These are phyloP conservation scores for Lathyrus tuberosus DNA, from an alignment of 306 rosid genomes.

Conservation along the genomic window DNA sequence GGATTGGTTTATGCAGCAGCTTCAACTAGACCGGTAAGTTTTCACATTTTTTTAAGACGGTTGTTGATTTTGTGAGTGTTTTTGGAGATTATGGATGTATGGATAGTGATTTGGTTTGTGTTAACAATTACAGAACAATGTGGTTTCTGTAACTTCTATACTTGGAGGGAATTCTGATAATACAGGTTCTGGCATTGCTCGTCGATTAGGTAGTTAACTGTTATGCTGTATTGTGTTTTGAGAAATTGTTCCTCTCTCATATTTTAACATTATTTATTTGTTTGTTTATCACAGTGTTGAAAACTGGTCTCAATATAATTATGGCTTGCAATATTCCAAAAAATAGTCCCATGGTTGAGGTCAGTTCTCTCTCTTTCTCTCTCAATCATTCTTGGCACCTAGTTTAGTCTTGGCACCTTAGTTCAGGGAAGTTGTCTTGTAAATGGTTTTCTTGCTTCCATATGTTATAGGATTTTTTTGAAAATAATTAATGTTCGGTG, in stretches of 20 bases:
- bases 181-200: conserved; percentile 86
- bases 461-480: background rate
- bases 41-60: conserved; percentile 21
- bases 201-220: conserved; percentile 79
- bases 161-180: conserved; percentile 90
- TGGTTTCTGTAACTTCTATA: conserved; percentile 69
- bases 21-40: conserved; percentile 71
- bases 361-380: conserved; percentile 36
- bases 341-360: conserved; percentile 80
- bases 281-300: conserved; percentile 56
- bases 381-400: background rate
- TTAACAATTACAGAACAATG: conserved; percentile 50
- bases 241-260: background rate
- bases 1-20: conserved; percentile 90
- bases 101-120: conserved; percentile 9
- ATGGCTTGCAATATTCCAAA: conserved; percentile 88
- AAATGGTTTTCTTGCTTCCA: background rate
- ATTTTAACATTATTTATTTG: conserved; percentile 19
- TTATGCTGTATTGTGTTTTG: background rate
- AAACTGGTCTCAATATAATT: conserved; percentile 77
- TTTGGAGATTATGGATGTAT: background rate
- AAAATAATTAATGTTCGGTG: background rate
- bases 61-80: background rate
- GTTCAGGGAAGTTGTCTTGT: background rate
- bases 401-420: background rate